phyloP scores from a whole-genome alignment of 352 stramenopile species.

The Globisporangium uncinulatum region DNA sequence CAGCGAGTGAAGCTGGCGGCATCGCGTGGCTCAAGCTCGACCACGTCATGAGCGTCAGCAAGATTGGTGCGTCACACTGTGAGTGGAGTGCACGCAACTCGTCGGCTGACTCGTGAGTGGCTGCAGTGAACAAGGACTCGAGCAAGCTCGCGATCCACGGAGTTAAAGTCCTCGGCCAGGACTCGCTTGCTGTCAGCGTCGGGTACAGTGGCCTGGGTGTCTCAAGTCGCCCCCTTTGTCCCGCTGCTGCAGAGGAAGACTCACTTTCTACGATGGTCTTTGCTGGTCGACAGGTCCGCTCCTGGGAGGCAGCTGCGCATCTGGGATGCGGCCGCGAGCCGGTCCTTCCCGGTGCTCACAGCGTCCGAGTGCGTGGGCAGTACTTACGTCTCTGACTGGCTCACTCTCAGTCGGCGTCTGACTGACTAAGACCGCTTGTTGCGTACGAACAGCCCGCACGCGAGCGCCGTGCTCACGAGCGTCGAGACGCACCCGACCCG shows the following conservation, averaged over 20 bases:
- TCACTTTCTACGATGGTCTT: background rate
- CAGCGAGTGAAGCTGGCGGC: conserved; percentile 41
- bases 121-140: conserved; percentile 38
- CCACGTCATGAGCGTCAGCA: conserved; percentile 36
- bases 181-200: conserved; percentile 64
- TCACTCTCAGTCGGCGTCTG: too few species aligned
- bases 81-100: background rate
- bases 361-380: conserved; percentile 44
- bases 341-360: conserved; percentile 43
- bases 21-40: conserved; percentile 70
- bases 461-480: conserved; percentile 38
- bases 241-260: background rate
- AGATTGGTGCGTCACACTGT: conserved; percentile 31
- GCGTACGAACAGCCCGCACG: conserved; percentile 19
- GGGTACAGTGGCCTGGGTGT: conserved; percentile 24
- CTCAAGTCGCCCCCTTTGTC: too few species aligned
- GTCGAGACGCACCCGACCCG: conserved; percentile 74
- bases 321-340: conserved; percentile 64
- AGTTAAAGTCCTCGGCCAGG: conserved; percentile 66
- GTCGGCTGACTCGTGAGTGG: conserved; percentile 1
- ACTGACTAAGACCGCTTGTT: background rate
- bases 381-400: too few species aligned
- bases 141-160: conserved; percentile 52
- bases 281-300: conserved; percentile 21
- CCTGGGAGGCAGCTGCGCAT: conserved; percentile 62